A percentile compares a stretch with the other conserved stretches of the same genome.
phyloP scores from a whole-genome alignment of 352 stramenopile genomes.

The Phytophthora sp. region DNA sequence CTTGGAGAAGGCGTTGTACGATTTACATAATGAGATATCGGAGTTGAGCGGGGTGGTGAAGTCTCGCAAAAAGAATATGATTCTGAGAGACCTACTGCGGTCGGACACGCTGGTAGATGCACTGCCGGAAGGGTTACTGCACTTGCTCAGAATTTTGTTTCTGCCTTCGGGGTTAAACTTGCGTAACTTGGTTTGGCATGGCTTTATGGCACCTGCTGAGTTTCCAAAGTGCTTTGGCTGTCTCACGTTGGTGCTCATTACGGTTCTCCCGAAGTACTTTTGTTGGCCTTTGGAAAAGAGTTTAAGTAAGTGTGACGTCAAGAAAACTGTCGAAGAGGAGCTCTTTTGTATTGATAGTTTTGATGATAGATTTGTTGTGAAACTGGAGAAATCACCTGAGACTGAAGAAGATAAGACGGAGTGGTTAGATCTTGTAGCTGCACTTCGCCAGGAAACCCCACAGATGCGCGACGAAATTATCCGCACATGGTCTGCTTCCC shows the following conservation, averaged over 20 bases:
- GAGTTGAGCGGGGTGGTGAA: background rate
- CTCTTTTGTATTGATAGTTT: slow-evolving; percentile 27
- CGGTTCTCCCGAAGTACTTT: slow-evolving; percentile 41
- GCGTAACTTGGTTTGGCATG: slow-evolving; percentile 77
- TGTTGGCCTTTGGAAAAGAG: background rate
- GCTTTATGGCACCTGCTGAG: slow-evolving; percentile 59
- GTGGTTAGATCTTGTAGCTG: slow-evolving; percentile 11
- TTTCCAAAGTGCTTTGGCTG: slow-evolving; percentile 64
- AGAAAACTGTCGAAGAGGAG: slow-evolving; percentile 1
- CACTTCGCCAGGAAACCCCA: slow-evolving; percentile 7
- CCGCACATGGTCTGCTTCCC: slow-evolving; percentile 11
- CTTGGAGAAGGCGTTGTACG: slow-evolving; percentile 67
- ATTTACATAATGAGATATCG: slow-evolving; percentile 41
- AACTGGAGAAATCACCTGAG: background rate
- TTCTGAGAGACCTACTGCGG: slow-evolving; percentile 67
- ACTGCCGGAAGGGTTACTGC: slow-evolving; percentile 48
- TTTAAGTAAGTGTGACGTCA: too few relatives aligned
- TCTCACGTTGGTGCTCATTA: slow-evolving; percentile 53
- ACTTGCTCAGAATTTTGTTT: slow-evolving; percentile 59
- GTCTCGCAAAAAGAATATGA: slow-evolving; percentile 60
- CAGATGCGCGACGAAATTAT: background rate
- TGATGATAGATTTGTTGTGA: slow-evolving; percentile 37
- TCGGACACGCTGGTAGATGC: slow-evolving; percentile 36
- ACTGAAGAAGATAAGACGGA: background rate
- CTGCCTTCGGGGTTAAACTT: slow-evolving; percentile 68